Conservation (phyloP, 2,329 filamentous ascomycete genomes). For the Penicillium thymicola region DNA sequence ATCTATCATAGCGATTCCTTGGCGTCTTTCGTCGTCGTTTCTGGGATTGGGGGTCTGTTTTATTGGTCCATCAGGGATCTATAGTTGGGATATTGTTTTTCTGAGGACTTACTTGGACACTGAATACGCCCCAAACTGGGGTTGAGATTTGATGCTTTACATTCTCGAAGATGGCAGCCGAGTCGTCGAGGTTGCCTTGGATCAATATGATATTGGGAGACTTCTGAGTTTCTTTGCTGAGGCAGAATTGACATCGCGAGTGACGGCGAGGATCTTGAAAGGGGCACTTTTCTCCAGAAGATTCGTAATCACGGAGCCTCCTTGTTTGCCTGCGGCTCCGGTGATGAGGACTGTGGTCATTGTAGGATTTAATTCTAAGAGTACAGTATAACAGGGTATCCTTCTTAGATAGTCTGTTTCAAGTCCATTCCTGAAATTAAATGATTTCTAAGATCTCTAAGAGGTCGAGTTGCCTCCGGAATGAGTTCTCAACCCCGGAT, state of each 20-base stretch:
- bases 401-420: not conserved
- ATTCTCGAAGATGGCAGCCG: conserved; percentile 49
- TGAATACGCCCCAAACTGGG: conserved; percentile 60
- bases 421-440: no score
- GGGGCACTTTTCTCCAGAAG: conserved; percentile 27
- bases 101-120: conserved; percentile 50
- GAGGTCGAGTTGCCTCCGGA: not conserved
- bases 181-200: conserved; percentile 56
- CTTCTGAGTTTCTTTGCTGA: conserved; percentile 43
- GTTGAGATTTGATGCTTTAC: conserved; percentile 36
- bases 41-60: not conserved
- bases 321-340: conserved; percentile 45
- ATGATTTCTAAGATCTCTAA: no score
- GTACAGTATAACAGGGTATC: not conserved
- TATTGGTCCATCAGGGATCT: not conserved
- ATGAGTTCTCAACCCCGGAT: not conserved
- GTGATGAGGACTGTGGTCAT: conserved; percentile 33
- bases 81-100: not conserved
- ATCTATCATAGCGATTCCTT: conserved; percentile 59
- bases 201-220: conserved; percentile 52
- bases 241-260: conserved; percentile 54
- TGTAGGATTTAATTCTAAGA: not conserved
- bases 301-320: conserved; percentile 33
- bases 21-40: conserved; percentile 44
- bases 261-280: conserved; percentile 58